phyloP scores from a whole-genome alignment of 805 yeast species.

The Cyberlindnera mrakii region DNA sequence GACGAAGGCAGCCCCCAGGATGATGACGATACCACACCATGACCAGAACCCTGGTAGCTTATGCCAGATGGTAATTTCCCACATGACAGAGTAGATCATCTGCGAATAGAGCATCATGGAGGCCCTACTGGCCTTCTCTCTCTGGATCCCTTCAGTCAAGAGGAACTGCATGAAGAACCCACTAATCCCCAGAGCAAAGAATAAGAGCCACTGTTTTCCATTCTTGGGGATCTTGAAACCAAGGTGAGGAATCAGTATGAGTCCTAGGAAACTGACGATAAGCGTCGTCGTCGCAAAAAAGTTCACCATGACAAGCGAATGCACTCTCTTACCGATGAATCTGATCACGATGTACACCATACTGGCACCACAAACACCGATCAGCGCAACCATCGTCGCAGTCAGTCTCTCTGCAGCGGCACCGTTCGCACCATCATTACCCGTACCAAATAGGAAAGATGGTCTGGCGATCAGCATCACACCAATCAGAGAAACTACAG shows the following conservation, averaged over 20 bases:
- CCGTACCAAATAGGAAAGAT: conserved; percentile 53
- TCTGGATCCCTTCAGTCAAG: conserved; percentile 75
- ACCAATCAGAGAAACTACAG: conserved; percentile 62
- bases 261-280: conserved; percentile 46
- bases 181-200: conserved; percentile 57
- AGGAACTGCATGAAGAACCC: conserved; percentile 82
- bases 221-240: conserved; percentile 56
- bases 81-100: conserved; percentile 68
- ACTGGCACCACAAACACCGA: conserved; percentile 68
- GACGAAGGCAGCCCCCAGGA: conserved; percentile 56
- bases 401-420: conserved; percentile 49
- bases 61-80: conserved; percentile 69
- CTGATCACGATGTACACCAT: conserved; percentile 65
- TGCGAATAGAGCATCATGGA: conserved; percentile 71
- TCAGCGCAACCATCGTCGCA: conserved; percentile 57
- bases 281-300: conserved; percentile 63
- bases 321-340: conserved; percentile 71
- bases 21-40: conserved; percentile 60
- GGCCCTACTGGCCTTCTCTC: conserved; percentile 73
- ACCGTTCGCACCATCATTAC: conserved; percentile 26
- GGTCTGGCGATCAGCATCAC: conserved; percentile 83
- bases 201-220: conserved; percentile 58
- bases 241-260: conserved; percentile 51
- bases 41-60: conserved; percentile 69
- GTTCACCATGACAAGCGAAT: conserved; percentile 73